Percentiles rank a stretch among this genome's conserved stretches.
Conservation (phyloP, 352 stramenopile species). For the Pythium periplocum region DNA sequence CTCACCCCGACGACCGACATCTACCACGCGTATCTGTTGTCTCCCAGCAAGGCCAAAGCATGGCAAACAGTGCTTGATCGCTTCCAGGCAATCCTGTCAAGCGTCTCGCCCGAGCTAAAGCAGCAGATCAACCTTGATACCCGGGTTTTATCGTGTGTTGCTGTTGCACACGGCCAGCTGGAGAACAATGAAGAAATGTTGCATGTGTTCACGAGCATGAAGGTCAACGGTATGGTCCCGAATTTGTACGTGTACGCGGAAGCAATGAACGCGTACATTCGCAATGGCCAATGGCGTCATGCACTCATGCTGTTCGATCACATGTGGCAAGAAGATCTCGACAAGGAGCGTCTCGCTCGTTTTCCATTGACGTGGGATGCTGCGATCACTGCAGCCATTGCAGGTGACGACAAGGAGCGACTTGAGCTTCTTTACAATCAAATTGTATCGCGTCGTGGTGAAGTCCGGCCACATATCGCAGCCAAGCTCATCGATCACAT, state of each 20-base stretch:
- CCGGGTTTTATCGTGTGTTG: conserved; percentile 58
- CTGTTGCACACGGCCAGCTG: conserved; percentile 45
- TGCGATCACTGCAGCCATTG: conserved; percentile 42
- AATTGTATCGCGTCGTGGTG: conserved; percentile 30
- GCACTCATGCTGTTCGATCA: conserved; percentile 74
- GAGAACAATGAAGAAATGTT: conserved; percentile 46
- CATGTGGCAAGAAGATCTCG: conserved; percentile 45
- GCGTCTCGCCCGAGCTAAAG: conserved; percentile 1
- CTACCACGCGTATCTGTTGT: conserved; percentile 27
- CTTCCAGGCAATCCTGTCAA: conserved; percentile 16
- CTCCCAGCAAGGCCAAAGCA: conserved; percentile 27
- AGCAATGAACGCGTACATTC: conserved; percentile 64
- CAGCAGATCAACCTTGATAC: conserved; percentile 38
- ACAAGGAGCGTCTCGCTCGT: conserved; percentile 21
- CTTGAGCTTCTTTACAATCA: conserved; percentile 37
- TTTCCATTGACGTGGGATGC: conserved; percentile 64
- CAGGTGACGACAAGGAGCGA: conserved; percentile 39
- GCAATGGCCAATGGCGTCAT: conserved; percentile 56
- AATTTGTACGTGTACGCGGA: conserved; percentile 71
- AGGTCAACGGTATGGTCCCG: conserved; percentile 54
- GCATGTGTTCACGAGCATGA: conserved; percentile 66
- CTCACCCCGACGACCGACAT: conserved; percentile 19
- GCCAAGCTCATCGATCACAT: conserved; percentile 43
- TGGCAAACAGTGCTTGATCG: conserved; percentile 37
- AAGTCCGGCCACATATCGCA: conserved; percentile 40